Evolutionary conservation across 1,284 basidiomycete genomes (phyloP), one percentile per base, ranked within the genome.

Genomic region (Microbotryum lychnidis-dioicae): DNA sequence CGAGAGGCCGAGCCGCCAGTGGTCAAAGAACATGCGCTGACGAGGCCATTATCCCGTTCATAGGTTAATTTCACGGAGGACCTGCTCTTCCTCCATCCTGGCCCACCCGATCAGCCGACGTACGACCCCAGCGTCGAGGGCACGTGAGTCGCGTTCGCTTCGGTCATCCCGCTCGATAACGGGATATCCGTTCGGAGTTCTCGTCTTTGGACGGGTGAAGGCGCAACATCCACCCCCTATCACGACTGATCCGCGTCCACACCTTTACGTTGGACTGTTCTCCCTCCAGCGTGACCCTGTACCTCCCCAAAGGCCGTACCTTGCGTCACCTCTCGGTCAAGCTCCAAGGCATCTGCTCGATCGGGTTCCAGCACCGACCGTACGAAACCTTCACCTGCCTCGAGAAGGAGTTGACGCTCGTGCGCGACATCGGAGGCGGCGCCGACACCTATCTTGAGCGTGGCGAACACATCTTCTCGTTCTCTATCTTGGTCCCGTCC

Each of bases 381-480:
- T 69, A 69, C 56, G 68, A 69, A 51, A 54, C 59, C 25, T 54
- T 57, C 20, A 53, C 54, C 21, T 56, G 51, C 44, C 55, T 69
- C 50, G 68, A 69, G 47, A 63, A 67, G 54, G 60, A 56, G 4
- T 61, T 69, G 4, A 50, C 58, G 18, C 56, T 69, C 10, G 49
- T 67, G 3, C 25, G 48, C 16, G 57, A 60, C 21, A 60, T 62
- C 31, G 56, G 58, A 27, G 67, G 60, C 12, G 45, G 49, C 63
- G 4, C 45, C 50, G 10, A 42, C 37, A 42, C 37, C 37, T 42
- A 42, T 10, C 57, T 69, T 6, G 63, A 61, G 20, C 65, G 65
- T 33, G 68, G 68, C 16, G 65, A 69, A 48, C 68, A 69, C 33
- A 50, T 52, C 3, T 69, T 69, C 49, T 61, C 62, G 50, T 69